Conservation (phyloP, 306 rosid genomes). For the Calophaca sinica region DNA sequence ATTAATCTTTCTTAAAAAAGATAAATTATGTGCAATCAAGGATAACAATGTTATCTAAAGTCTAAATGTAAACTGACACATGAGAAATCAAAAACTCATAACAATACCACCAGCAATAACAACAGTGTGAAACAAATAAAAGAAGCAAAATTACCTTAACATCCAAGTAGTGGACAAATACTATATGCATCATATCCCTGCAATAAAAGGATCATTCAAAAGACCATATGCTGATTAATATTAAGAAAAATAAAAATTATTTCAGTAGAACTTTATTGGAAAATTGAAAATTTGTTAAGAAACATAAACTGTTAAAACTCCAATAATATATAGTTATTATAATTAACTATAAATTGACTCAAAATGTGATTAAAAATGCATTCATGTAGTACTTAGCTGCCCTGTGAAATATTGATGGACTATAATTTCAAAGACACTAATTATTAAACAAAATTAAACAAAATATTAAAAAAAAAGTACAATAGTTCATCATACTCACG, state of each 20-base stretch:
- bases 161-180: constrained; percentile 94
- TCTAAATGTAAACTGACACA: constrained; percentile 9
- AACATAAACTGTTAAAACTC: neutral
- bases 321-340: neutral
- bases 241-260: constrained; percentile 14
- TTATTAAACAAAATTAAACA: neutral
- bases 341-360: neutral
- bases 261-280: constrained; percentile 22
- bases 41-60: constrained; percentile 5
- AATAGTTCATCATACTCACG: constrained; percentile 62
- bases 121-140: constrained; percentile 27
- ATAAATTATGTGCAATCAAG: neutral
- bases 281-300: constrained; percentile 32
- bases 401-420: neutral
- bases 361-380: neutral
- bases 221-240: constrained; percentile 39
- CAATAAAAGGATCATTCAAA: constrained; percentile 47
- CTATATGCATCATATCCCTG: constrained; percentile 93
- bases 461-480: constrained; percentile 12
- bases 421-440: constrained; percentile 30
- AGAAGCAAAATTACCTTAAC: constrained; percentile 70
- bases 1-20: neutral
- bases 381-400: constrained; percentile 32
- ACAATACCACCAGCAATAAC: constrained; percentile 29
- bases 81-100: constrained; percentile 12